A percentile compares a stretch with the other conserved stretches of the same genome.
phyloP scores from a whole-genome alignment of 2,329 filamentous ascomycete species.

The Botryotinia calthae region DNA sequence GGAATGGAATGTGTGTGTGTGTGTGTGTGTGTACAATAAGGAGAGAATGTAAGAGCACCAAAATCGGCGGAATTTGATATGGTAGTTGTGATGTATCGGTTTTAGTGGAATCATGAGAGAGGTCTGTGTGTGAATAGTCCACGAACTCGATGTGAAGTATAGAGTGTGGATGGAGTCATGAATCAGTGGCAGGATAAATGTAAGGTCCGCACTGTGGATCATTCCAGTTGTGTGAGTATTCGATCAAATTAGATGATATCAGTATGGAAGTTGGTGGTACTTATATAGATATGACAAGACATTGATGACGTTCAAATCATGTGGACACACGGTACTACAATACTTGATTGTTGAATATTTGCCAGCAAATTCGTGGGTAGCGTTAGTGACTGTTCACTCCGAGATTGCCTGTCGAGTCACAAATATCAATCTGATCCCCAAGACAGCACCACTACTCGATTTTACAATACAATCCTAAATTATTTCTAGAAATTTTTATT shows the following conservation, averaged over 20 bases:
- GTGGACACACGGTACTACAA: background rate
- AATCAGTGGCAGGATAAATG: background rate
- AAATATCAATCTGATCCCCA: background rate
- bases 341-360: background rate
- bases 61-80: background rate
- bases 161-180: background rate
- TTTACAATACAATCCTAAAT: background rate
- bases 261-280: background rate
- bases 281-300: no score
- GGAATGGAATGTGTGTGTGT: no score
- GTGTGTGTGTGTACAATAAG: no score
- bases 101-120: background rate
- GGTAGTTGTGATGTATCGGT: background rate
- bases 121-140: background rate
- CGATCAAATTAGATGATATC: background rate
- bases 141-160: no score
- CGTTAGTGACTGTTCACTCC: background rate
- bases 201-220: no score
- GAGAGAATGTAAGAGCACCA: background rate
- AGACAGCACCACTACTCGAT: background rate
- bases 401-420: background rate
- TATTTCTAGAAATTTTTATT: background rate
- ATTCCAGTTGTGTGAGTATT: no score
- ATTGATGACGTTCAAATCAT: no score
- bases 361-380: background rate